These are phyloP conservation scores for Microdochium nivale DNA, from an alignment of 2,329 filamentous ascomycete species.

Conservation along the genomic window DNA sequence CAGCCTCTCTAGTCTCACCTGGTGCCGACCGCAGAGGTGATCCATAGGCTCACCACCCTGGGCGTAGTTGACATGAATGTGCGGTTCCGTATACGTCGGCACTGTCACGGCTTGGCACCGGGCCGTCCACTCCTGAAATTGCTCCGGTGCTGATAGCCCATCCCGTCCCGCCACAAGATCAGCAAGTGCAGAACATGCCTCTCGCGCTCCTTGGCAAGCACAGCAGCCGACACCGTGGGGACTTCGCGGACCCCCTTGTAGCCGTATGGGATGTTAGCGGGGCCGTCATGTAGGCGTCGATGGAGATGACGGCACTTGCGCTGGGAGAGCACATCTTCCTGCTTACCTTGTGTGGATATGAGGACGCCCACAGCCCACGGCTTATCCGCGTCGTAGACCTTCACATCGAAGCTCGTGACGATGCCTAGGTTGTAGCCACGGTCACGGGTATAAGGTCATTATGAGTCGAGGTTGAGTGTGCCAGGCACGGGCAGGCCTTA, in stretches of 20 bases:
- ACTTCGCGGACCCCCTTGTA: not conserved
- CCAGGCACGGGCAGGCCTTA: too few species aligned
- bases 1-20: not conserved
- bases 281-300: not conserved
- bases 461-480: too few species aligned
- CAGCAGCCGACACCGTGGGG: not conserved
- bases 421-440: too few species aligned
- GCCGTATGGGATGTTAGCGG: not conserved
- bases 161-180: not conserved
- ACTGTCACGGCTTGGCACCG: not conserved
- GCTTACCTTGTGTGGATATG: too few species aligned
- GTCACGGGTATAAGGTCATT: too few species aligned
- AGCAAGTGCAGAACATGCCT: not conserved
- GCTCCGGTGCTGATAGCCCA: not conserved
- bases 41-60: not conserved
- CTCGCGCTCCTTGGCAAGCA: not conserved
- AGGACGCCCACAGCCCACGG: too few species aligned
- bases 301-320: too few species aligned
- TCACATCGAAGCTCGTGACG: too few species aligned
- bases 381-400: too few species aligned
- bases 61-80: conserved; percentile 1
- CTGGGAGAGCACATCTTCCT: too few species aligned
- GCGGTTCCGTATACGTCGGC: not conserved
- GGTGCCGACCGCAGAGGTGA: not conserved
- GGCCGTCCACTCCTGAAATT: not conserved